phyloP scores from a whole-genome alignment of 441 rosid genomes.

The Pelargonium cotyledonis region DNA sequence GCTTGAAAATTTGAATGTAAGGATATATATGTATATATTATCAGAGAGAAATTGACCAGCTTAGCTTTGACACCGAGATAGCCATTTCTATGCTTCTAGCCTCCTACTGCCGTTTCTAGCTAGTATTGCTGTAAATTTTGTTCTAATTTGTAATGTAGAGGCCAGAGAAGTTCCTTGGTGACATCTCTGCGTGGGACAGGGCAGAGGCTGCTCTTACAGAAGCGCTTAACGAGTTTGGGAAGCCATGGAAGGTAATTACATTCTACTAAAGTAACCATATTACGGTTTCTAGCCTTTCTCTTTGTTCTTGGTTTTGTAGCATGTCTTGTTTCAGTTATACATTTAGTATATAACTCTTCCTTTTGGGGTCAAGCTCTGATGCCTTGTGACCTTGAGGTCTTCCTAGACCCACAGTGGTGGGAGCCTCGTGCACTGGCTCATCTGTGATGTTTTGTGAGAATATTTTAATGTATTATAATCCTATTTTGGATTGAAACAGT shows the following conservation, averaged over 20 bases:
- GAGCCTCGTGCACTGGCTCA: too few species aligned
- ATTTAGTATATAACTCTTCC: background rate
- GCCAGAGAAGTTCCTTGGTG: conserved; percentile 90
- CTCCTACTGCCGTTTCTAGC: background rate
- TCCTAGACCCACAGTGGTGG: too few species aligned
- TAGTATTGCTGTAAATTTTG: background rate
- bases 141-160: conserved; percentile 43
- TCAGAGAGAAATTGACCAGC: too few species aligned
- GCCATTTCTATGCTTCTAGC: too few species aligned
- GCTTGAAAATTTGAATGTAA: too few species aligned
- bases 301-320: background rate
- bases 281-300: background rate
- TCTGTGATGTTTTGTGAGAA: too few species aligned
- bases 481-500: too few species aligned
- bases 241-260: conserved; percentile 71
- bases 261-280: background rate
- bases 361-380: background rate
- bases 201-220: conserved; percentile 82
- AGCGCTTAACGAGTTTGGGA: conserved; percentile 75
- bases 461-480: conserved; percentile 2
- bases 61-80: too few species aligned
- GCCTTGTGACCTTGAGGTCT: background rate
- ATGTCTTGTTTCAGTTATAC: background rate
- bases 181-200: conserved; percentile 69
- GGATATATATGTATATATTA: too few species aligned